A percentile compares a stretch with the other conserved stretches of the same genome.
Conservation (phyloP, 345 rosid genomes). For the Syzygium grande region DNA sequence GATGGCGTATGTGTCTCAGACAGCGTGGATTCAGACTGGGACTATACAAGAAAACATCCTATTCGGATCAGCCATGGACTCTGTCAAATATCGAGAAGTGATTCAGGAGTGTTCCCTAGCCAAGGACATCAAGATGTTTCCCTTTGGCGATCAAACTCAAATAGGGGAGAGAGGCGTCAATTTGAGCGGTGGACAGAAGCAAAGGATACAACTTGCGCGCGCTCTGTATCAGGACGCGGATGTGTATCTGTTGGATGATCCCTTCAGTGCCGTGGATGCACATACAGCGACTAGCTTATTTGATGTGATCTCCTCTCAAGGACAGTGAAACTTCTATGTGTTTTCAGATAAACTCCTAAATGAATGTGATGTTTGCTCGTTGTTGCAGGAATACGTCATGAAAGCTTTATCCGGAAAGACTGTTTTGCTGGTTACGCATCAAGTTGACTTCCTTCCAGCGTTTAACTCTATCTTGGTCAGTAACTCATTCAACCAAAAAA, state of each 20-base stretch:
- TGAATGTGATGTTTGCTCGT: not conserved
- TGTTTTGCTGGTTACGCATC: conserved; percentile 35
- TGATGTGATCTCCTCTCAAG: conserved; percentile 14
- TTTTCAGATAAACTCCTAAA: not conserved
- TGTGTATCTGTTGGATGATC: conserved; percentile 52
- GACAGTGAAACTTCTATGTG: not conserved
- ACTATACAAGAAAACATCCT: conserved; percentile 40
- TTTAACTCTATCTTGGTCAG: conserved; percentile 30
- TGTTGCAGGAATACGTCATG: conserved; percentile 27
- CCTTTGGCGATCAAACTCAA: conserved; percentile 34
- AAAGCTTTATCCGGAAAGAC: conserved; percentile 16
- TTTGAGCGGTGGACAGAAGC: conserved; percentile 55
- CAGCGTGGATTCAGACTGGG: conserved; percentile 49
- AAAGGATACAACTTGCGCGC: conserved; percentile 47
- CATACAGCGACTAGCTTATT: conserved; percentile 42
- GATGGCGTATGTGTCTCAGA: conserved; percentile 52
- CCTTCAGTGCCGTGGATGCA: conserved; percentile 63
- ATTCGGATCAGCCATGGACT: conserved; percentile 38
- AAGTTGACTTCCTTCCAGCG: conserved; percentile 28
- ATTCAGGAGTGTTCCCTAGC: conserved; percentile 28
- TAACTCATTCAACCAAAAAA: not conserved
- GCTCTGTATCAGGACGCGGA: conserved; percentile 50
- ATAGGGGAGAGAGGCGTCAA: conserved; percentile 57
- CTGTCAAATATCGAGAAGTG: conserved; percentile 19
- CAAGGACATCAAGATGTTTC: conserved; percentile 38